A percentile compares a stretch with the other conserved stretches of the same genome.
Evolutionary conservation across 177 flowering plant species (phyloP).

Genomic region (Vitis hybrid): DNA sequence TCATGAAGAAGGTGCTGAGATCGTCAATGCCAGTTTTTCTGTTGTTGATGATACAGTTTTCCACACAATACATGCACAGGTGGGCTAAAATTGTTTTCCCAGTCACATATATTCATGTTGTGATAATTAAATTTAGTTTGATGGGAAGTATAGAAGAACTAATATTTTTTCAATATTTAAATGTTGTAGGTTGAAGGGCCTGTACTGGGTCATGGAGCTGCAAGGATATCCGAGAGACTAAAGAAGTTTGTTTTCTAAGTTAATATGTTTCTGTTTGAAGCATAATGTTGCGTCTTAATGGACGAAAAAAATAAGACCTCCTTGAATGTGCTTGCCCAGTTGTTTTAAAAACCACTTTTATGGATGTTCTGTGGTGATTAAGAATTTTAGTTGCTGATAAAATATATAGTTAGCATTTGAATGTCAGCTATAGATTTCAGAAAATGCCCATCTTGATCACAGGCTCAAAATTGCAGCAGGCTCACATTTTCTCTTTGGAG

Average conservation of each 20-base stretch:
- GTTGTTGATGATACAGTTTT: conserved; percentile 32
- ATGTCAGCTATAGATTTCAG: too few species aligned
- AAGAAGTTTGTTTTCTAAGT: conserved; percentile 27
- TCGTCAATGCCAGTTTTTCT: conserved; percentile 46
- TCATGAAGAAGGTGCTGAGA: conserved; percentile 60
- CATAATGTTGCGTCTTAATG: too few species aligned
- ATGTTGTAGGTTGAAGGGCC: conserved; percentile 27
- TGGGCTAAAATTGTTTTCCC: conserved; percentile 4
- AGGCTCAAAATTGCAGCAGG: too few species aligned
- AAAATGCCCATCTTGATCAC: too few species aligned
- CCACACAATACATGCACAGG: conserved; percentile 49
- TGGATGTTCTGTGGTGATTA: too few species aligned
- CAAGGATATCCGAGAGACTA: conserved; percentile 35
- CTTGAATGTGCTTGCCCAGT: too few species aligned
- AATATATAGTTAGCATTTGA: too few species aligned
- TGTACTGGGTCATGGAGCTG: conserved; percentile 14
- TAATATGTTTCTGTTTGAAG: conserved; percentile 1
- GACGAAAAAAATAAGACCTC: too few species aligned
- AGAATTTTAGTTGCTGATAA: too few species aligned
- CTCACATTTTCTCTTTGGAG: too few species aligned
- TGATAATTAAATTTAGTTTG: not conserved
- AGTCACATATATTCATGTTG: not conserved
- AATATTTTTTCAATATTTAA: not conserved
- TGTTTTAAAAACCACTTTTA: too few species aligned
- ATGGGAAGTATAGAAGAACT: too few species aligned